phyloP scores from a whole-genome alignment of 768 basidiomycete genomes.

The Suillus luteus region DNA sequence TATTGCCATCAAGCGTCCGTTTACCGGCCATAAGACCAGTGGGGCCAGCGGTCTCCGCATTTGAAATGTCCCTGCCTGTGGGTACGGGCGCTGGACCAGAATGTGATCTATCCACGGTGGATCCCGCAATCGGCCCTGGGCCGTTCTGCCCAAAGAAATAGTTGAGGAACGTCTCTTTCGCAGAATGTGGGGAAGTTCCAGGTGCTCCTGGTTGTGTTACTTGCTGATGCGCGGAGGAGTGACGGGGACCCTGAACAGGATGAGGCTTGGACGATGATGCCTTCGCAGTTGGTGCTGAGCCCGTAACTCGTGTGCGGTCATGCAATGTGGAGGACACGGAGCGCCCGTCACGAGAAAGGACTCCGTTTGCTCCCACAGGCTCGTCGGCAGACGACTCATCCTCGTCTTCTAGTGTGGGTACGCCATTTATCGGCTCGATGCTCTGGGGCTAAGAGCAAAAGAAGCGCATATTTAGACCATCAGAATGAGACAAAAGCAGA shows the following conservation, averaged over 20 bases:
- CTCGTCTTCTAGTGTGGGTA: constrained; percentile 53
- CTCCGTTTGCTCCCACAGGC: constrained; percentile 52
- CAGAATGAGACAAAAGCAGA: constrained; percentile 16
- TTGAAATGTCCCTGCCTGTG: constrained; percentile 67
- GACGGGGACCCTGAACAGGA: constrained; percentile 35
- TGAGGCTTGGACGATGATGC: constrained; percentile 29
- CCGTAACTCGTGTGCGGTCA: constrained; percentile 63
- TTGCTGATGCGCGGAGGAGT: constrained; percentile 39
- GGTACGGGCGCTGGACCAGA: constrained; percentile 38
- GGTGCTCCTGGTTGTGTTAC: constrained; percentile 35
- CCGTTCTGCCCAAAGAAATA: constrained; percentile 97
- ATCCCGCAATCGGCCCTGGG: constrained; percentile 66
- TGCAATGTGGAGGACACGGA: constrained; percentile 78
- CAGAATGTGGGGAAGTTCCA: constrained; percentile 49
- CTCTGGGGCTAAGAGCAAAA: constrained; percentile 55
- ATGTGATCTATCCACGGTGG: constrained; percentile 47
- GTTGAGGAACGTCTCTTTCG: constrained; percentile 91
- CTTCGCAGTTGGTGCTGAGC: constrained; percentile 35
- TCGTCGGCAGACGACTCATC: constrained; percentile 67
- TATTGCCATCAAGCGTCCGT: constrained; percentile 68
- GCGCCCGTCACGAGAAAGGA: constrained; percentile 57
- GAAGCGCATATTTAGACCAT: constrained; percentile 18
- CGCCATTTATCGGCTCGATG: constrained; percentile 62
- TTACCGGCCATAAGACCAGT: constrained; percentile 70
- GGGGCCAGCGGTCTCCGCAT: constrained; percentile 49